A percentile compares a stretch with the other conserved stretches of the same genome.
Evolutionary conservation across 2,329 filamentous ascomycete species (phyloP).

Genomic region (Lasiodiplodia sp.): DNA sequence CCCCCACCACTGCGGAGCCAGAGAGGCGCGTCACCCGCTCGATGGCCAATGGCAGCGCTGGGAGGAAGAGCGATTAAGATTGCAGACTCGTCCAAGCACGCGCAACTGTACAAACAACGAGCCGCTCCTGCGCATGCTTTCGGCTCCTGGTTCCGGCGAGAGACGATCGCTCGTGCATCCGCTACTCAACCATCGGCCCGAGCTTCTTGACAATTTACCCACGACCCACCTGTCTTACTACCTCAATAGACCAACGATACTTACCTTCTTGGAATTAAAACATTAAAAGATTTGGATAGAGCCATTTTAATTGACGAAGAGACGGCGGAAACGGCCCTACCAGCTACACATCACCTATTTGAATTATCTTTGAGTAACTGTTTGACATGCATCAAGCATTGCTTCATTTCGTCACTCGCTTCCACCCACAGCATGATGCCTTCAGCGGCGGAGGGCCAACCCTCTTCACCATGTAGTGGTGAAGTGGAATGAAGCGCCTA

Average conservation of each 20-base stretch:
- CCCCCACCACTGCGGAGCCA: conserved; percentile 6
- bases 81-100: not conserved
- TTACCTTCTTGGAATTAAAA: conserved; percentile 8
- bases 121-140: not conserved
- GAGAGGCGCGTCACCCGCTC: conserved; percentile 24
- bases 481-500: not conserved
- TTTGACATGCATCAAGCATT: not conserved
- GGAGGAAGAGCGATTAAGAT: conserved; percentile 22
- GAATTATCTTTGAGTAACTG: not conserved
- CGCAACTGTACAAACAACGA: conserved; percentile 5
- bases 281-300: conserved; percentile 15
- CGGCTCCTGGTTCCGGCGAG: not conserved
- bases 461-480: not conserved
- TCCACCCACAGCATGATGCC: not conserved
- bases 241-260: not conserved
- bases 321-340: conserved; percentile 27
- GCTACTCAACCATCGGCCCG: not conserved
- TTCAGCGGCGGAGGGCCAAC: not conserved
- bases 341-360: not conserved
- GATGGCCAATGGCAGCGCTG: conserved; percentile 25
- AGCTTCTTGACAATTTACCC: not conserved
- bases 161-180: not conserved
- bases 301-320: conserved; percentile 29
- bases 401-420: not conserved
- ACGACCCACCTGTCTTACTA: not conserved